Percentiles rank a stretch among this genome's conserved stretches.
phyloP scores from a whole-genome alignment of 2,329 filamentous ascomycete species.

The Parasarocladium wereldwijsianum region DNA sequence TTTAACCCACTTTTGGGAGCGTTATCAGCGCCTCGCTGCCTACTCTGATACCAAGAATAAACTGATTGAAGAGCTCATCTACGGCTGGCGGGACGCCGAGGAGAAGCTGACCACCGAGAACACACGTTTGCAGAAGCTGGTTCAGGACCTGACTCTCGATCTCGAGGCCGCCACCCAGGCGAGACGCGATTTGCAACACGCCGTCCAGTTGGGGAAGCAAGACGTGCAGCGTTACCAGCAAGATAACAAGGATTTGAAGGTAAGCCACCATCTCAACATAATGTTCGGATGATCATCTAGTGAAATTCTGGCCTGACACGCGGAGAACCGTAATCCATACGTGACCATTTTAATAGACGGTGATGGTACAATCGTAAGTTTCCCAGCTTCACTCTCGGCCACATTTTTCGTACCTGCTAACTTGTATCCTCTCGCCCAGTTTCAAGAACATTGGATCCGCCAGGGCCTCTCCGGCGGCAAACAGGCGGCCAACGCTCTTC shows the following conservation, averaged over 20 bases:
- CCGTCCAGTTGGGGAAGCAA: slow-evolving; percentile 1
- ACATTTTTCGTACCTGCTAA: slow-evolving; percentile 2
- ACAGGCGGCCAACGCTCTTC: slow-evolving; percentile 33
- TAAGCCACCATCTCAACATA: slow-evolving; percentile 12
- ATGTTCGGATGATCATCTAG: no score
- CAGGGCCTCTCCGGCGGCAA: slow-evolving; percentile 42
- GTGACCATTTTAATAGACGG: slow-evolving; percentile 48
- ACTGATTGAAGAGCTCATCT: slow-evolving; percentile 3
- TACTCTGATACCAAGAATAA: slow-evolving; percentile 1
- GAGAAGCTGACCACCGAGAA: background rate
- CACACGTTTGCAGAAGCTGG: slow-evolving; percentile 27
- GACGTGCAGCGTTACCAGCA: slow-evolving; percentile 23
- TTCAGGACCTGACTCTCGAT: slow-evolving; percentile 33
- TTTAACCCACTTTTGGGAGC: slow-evolving; percentile 1
- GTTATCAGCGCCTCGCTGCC: slow-evolving; percentile 1
- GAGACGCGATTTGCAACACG: slow-evolving; percentile 35
- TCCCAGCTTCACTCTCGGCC: background rate
- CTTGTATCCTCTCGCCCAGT: slow-evolving; percentile 31
- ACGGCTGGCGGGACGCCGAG: slow-evolving; percentile 1
- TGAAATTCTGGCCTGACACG: slow-evolving; percentile 9
- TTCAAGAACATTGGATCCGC: slow-evolving; percentile 37
- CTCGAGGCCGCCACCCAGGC: slow-evolving; percentile 32
- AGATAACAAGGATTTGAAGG: slow-evolving; percentile 30
- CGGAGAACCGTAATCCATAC: slow-evolving; percentile 41
- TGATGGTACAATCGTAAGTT: slow-evolving; percentile 41